A percentile compares a stretch with the other conserved stretches of the same genome.
Evolutionary conservation across 2,329 filamentous ascomycete genomes (phyloP).

Genomic region (Eutypa lata): DNA sequence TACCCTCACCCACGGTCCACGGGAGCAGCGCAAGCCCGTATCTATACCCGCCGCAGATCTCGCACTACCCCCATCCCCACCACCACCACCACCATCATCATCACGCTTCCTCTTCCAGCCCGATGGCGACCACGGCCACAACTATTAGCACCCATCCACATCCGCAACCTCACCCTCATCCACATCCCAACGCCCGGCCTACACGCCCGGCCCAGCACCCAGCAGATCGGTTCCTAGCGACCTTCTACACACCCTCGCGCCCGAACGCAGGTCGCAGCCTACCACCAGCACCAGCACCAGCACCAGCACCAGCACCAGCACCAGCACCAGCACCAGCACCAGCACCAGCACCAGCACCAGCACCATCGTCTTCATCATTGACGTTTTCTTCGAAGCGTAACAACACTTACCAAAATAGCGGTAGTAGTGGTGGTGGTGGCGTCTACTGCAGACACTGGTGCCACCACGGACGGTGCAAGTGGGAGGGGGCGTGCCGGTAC

Average conservation of each 20-base stretch:
- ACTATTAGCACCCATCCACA: neutral
- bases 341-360: neutral
- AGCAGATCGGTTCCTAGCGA: neutral
- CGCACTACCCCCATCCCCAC: too few relatives aligned
- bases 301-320: neutral
- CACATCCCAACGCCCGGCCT: neutral
- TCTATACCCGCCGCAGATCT: neutral
- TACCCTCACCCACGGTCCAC: neutral
- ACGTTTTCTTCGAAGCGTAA: neutral
- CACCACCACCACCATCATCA: neutral
- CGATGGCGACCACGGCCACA: neutral
- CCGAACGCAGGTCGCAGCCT: neutral
- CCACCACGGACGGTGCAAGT: conserved; percentile 44
- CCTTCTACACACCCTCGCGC: neutral
- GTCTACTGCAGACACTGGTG: conserved; percentile 47
- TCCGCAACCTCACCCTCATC: neutral
- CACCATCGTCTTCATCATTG: neutral
- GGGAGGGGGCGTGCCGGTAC: conserved; percentile 40
- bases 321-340: neutral
- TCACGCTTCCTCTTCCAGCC: neutral
- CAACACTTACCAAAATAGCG: conserved; percentile 6
- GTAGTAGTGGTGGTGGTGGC: conserved; percentile 2
- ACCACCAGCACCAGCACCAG: neutral
- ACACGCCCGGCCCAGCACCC: neutral
- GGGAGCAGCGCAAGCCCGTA: neutral